Evolutionary conservation across 2,329 filamentous ascomycete genomes (phyloP), one percentile per base, ranked within the genome.

Genomic region (Fusarium burgessii): DNA sequence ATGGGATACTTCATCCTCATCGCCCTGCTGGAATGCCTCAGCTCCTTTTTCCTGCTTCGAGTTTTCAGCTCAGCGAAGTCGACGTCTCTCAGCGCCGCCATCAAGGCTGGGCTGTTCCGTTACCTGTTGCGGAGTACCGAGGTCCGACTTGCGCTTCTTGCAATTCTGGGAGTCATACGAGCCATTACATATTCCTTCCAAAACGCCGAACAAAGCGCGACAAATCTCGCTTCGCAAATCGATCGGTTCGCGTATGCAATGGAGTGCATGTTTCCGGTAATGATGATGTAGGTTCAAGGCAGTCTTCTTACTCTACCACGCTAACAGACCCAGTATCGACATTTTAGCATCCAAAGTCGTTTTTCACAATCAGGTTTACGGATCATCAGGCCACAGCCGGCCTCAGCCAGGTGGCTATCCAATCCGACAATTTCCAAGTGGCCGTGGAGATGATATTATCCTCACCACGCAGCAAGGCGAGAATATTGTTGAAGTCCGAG

Each of bases 181-280:
- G 80, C 82, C 6, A 71, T 82, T 17, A 83, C 82, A 3, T 83
- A 83, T 41, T 81, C 80, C 1, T 84, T 82, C 50, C 82, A 83
- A 42, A 74, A 71, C 4, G 71, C 77, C 0, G 75, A 79, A 2
- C 81, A 83, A 54, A 79, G 77, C 23, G 82, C 82, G 0, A 80
- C 79, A 0, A 76, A 78, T 27, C 58, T 78, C 1, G 79, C 82
- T 0, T 78, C 80, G 8, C 81, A 84, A 49, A 54, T 84, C 1
- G 82, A 84, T 50, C 78, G 82, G 2, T 84, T 84, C 46, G 79
- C 79, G 2, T 83, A 83, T 47, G 79, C 81, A 2, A 62, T 84
- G 45, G 82, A 84, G 54, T 84, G 82, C 58, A 63, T 83, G 12
- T 84, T 84, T 42, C 82, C 82, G 0, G 76, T 82, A 0, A 77